A percentile compares a stretch with the other conserved stretches of the same genome.
Evolutionary conservation across 129 eudicot genomes (phyloP).

Genomic region (Mikania micrantha): DNA sequence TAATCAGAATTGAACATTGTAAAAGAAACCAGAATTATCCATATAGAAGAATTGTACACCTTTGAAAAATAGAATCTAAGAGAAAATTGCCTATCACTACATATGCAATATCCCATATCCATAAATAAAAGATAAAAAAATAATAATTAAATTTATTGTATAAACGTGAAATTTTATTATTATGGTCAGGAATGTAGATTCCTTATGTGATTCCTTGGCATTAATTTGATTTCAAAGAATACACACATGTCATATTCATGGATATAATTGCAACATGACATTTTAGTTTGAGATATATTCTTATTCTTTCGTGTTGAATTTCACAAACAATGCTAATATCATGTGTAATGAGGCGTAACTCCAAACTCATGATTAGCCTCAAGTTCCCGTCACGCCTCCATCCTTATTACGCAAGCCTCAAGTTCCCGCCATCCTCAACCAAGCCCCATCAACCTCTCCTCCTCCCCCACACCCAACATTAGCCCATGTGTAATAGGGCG

Average conservation of each 20-base stretch:
- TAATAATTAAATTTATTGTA: neutral
- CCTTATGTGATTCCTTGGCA: conserved; percentile 19
- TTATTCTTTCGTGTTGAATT: neutral
- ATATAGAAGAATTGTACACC: conserved; percentile 22
- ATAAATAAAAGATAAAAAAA: conserved; percentile 15
- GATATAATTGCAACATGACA: neutral
- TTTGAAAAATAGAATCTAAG: conserved; percentile 15
- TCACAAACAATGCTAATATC: too few relatives aligned
- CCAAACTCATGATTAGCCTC: too few relatives aligned
- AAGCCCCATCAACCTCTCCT: too few relatives aligned
- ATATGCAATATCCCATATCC: conserved; percentile 18
- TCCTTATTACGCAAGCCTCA: too few relatives aligned
- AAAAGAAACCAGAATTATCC: conserved; percentile 17
- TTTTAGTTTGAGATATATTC: neutral
- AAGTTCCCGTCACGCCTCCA: too few relatives aligned
- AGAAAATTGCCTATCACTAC: conserved; percentile 10
- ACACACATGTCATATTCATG: neutral
- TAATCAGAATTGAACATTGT: neutral
- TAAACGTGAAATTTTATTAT: conserved; percentile 1
- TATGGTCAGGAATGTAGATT: conserved; percentile 24
- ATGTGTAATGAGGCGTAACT: too few relatives aligned
- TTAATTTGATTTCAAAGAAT: conserved; percentile 25
- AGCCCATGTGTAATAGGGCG: too few relatives aligned
- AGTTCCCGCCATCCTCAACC: too few relatives aligned
- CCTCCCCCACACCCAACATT: too few relatives aligned